Evolutionary conservation across 768 basidiomycete species (phyloP).

Genomic region (Suillus lakei): DNA sequence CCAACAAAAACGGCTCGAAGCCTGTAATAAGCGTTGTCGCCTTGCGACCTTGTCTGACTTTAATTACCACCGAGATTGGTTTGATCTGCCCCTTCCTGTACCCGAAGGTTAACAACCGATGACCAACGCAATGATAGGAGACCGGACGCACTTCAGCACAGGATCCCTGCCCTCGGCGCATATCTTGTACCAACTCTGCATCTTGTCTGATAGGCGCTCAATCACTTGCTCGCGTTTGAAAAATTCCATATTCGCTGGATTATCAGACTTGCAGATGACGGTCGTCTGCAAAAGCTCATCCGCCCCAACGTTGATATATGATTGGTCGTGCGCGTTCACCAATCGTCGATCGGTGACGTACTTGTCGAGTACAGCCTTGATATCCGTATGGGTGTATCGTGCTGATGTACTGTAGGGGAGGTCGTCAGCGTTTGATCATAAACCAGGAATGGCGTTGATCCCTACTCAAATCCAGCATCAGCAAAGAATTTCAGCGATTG

Average conservation of each 20-base stretch:
- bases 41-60: slow-evolving; percentile 79
- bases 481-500: slow-evolving; percentile 63
- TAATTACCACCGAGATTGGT: slow-evolving; percentile 71
- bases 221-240: slow-evolving; percentile 70
- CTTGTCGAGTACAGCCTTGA: slow-evolving; percentile 59
- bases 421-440: slow-evolving; percentile 35
- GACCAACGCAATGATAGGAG: not conserved
- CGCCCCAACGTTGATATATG: slow-evolving; percentile 63
- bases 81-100: slow-evolving; percentile 76
- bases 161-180: slow-evolving; percentile 56
- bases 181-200: slow-evolving; percentile 82
- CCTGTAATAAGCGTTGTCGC: slow-evolving; percentile 77
- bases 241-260: slow-evolving; percentile 47
- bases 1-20: slow-evolving; percentile 76
- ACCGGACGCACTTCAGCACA: slow-evolving; percentile 56
- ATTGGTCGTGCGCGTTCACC: slow-evolving; percentile 67
- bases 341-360: slow-evolving; percentile 69
- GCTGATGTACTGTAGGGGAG: slow-evolving; percentile 46
- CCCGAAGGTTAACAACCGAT: slow-evolving; percentile 3
- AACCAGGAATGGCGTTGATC: not conserved
- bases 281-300: slow-evolving; percentile 50
- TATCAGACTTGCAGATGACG: slow-evolving; percentile 40
- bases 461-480: slow-evolving; percentile 65
- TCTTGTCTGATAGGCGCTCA: slow-evolving; percentile 57
- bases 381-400: slow-evolving; percentile 59